Percentiles rank a stretch among this genome's conserved stretches.
Evolutionary conservation across 2,329 filamentous ascomycete genomes (phyloP).

Genomic region (Clonostachys chloroleuca): DNA sequence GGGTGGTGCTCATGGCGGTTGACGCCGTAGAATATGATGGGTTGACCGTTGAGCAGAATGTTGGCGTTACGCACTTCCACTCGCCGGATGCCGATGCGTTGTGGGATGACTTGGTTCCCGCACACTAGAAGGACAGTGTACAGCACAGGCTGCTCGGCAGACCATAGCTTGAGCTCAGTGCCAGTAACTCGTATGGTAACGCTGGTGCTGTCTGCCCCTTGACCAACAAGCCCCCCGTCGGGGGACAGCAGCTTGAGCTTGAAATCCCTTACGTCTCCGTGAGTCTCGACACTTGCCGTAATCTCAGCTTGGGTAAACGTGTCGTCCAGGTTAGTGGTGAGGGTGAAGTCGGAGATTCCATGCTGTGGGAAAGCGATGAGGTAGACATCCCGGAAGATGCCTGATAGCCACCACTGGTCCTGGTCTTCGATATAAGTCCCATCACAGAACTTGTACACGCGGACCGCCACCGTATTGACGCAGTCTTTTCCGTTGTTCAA

Average conservation of each 20-base stretch:
- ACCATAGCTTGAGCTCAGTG: constrained; percentile 37
- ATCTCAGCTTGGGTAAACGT: constrained; percentile 43
- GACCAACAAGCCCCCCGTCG: not conserved
- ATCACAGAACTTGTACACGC: constrained; percentile 69
- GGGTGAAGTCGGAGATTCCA: constrained; percentile 51
- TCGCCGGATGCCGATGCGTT: constrained; percentile 59
- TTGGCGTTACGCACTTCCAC: constrained; percentile 58
- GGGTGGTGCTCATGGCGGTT: constrained; percentile 72
- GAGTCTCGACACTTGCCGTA: constrained; percentile 33
- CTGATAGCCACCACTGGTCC: constrained; percentile 65
- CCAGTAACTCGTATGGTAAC: constrained; percentile 4
- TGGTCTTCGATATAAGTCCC: constrained; percentile 68
- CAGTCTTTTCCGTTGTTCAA: constrained; percentile 21
- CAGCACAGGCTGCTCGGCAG: constrained; percentile 61
- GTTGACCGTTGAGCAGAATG: constrained; percentile 57
- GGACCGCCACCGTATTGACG: constrained; percentile 53
- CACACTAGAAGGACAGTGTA: constrained; percentile 44
- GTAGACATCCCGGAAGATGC: constrained; percentile 65
- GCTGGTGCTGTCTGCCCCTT: constrained; percentile 1
- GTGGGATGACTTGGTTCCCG: constrained; percentile 32
- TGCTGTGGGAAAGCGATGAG: constrained; percentile 49
- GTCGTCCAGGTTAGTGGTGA: constrained; percentile 47
- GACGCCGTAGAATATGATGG: constrained; percentile 59
- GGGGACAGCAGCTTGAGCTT: constrained; percentile 1
- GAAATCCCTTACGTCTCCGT: constrained; percentile 22